These are phyloP conservation scores for Allium fistulosum DNA, from an alignment of 106 monocot genomes.

Conservation along the genomic window DNA sequence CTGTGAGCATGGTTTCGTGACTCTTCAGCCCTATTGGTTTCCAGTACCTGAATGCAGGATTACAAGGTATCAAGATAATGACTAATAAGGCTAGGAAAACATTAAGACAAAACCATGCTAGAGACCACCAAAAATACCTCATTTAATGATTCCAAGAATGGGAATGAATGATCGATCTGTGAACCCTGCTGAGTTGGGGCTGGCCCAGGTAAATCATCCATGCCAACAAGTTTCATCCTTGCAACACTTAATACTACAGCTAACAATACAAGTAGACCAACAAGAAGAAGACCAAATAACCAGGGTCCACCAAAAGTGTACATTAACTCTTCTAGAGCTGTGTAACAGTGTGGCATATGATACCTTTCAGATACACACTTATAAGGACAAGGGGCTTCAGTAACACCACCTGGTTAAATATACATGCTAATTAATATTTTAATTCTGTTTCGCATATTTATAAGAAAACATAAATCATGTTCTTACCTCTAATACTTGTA, in stretches of 20 bases:
- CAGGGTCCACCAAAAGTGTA: slow-evolving; percentile 99
- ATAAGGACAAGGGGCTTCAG: slow-evolving; percentile 81
- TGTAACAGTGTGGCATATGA: slow-evolving; percentile 98
- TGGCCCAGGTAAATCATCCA: slow-evolving; percentile 87
- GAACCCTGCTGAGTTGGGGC: slow-evolving; percentile 91
- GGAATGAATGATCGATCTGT: slow-evolving; percentile 95
- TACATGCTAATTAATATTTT: background rate
- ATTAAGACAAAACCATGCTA: background rate
- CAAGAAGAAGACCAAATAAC: slow-evolving; percentile 92
- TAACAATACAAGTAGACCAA: slow-evolving; percentile 72
- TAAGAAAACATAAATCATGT: background rate
- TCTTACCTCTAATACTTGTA: slow-evolving; percentile 66
- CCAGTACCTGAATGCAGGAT: slow-evolving; percentile 54
- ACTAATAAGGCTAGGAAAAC: background rate
- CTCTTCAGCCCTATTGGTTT: slow-evolving; percentile 94
- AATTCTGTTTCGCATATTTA: no score
- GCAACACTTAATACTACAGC: slow-evolving; percentile 94
- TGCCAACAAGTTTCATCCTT: slow-evolving; percentile 95
- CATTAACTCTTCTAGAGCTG: slow-evolving; percentile 93
- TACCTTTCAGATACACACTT: slow-evolving; percentile 87
- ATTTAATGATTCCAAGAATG: slow-evolving; percentile 93
- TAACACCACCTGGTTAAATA: slow-evolving; percentile 69
- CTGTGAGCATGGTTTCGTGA: slow-evolving; percentile 89
- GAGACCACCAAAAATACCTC: slow-evolving; percentile 40
- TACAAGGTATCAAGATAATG: background rate